A percentile compares a stretch with the other conserved stretches of the same genome.
phyloP scores from a whole-genome alignment of 805 yeast species.

The Teunomyces tritomae region DNA sequence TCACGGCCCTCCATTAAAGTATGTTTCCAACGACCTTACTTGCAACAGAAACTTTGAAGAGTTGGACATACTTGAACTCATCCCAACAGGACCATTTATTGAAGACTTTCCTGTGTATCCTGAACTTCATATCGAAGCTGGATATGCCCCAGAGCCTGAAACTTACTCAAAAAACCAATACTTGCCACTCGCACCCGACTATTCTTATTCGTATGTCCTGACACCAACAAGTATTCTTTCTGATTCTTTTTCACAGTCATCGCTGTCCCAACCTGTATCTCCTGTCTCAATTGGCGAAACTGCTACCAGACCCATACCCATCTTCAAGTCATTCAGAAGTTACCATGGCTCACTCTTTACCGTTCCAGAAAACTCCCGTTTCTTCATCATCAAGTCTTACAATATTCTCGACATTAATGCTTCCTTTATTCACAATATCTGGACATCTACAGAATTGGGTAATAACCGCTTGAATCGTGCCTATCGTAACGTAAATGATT shows the following conservation, averaged over 20 bases:
- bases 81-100: conserved; percentile 1
- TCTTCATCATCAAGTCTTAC: conserved; percentile 57
- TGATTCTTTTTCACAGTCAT: background rate
- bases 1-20: background rate
- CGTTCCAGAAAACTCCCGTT: conserved; percentile 23
- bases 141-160: background rate
- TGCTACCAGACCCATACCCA: background rate
- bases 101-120: background rate
- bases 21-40: background rate
- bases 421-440: conserved; percentile 47
- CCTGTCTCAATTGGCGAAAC: background rate
- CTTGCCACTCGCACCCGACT: background rate
- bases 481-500: conserved; percentile 19
- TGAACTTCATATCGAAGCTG: background rate
- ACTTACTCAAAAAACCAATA: background rate
- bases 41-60: conserved; percentile 4
- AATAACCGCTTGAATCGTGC: conserved; percentile 51
- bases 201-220: background rate
- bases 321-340: conserved; percentile 7
- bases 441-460: conserved; percentile 62
- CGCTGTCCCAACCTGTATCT: background rate
- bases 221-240: background rate
- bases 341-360: conserved; percentile 15
- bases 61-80: conserved; percentile 1
- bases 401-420: conserved; percentile 47